Percentiles rank a stretch among this genome's conserved stretches.
These are phyloP conservation scores for Cruciata laevipes DNA, from an alignment of 257 asterid species.

Conservation along the genomic window DNA sequence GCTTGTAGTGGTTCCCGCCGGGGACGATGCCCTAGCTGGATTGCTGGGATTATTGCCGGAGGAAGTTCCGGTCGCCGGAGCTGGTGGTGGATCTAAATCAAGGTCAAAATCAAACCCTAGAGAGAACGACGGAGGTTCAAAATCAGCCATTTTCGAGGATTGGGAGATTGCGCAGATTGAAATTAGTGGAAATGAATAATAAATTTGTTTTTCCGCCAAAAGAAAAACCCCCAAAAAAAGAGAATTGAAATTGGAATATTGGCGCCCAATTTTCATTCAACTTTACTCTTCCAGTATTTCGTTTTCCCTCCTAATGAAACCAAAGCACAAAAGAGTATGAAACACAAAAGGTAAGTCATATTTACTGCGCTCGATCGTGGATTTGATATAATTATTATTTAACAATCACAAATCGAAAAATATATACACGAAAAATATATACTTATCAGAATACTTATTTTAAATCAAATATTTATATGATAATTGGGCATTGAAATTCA, in stretches of 20 bases:
- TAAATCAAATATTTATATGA: no score
- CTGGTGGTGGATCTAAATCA: conserved; percentile 36
- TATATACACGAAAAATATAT: no score
- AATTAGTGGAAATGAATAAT: neutral
- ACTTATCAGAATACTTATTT: no score
- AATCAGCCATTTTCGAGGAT: conserved; percentile 38
- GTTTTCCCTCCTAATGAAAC: neutral
- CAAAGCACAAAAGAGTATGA: neutral
- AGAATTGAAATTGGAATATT: neutral
- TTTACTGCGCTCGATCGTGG: no score
- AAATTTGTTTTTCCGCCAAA: conserved; percentile 16
- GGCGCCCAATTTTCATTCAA: conserved; percentile 6
- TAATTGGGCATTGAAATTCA: no score
- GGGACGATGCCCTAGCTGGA: conserved; percentile 28
- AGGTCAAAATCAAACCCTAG: conserved; percentile 69
- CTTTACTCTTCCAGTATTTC: neutral
- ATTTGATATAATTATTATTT: no score
- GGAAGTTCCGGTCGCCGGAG: conserved; percentile 18
- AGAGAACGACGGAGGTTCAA: conserved; percentile 74
- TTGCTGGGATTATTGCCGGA: neutral
- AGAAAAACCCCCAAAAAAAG: conserved; percentile 7
- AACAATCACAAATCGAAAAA: no score
- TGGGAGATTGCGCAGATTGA: neutral
- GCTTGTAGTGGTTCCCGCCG: conserved; percentile 17
- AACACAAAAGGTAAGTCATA: no score